phyloP scores from a whole-genome alignment of 2,329 filamentous ascomycete genomes.

The Apiospora hydei region DNA sequence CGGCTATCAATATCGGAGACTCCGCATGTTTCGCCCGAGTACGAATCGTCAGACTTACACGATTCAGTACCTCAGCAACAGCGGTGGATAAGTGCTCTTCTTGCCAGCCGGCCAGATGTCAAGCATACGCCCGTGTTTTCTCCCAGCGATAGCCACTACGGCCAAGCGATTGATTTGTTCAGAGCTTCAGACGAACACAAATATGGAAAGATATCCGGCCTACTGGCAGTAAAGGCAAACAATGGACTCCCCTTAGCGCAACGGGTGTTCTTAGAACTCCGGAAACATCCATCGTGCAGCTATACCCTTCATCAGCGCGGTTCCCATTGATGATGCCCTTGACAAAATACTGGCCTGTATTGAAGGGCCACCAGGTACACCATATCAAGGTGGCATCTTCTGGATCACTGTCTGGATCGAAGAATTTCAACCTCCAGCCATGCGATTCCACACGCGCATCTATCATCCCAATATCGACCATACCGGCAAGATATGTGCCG shows the following conservation, averaged over 20 bases:
- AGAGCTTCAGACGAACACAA: background rate
- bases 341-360: slow-evolving; percentile 36
- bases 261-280: background rate
- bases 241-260: background rate
- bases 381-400: slow-evolving; percentile 29
- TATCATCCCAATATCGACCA: slow-evolving; percentile 8
- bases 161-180: background rate
- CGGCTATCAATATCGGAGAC: background rate
- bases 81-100: background rate
- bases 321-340: slow-evolving; percentile 31
- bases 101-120: background rate
- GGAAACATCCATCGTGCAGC: background rate
- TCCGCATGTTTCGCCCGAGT: background rate
- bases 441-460: background rate
- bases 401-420: background rate
- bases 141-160: background rate
- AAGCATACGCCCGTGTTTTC: background rate
- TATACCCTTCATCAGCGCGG: slow-evolving; percentile 24
- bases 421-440: background rate
- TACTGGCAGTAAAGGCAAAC: background rate
- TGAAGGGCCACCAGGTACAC: slow-evolving; percentile 37
- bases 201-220: background rate
- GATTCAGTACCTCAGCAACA: slow-evolving; percentile 9
- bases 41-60: too few relatives aligned
- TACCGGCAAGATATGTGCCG: background rate